Evolutionary conservation across 208 protist species (phyloP).

Genomic region (Trypanosomatidae sp.): DNA sequence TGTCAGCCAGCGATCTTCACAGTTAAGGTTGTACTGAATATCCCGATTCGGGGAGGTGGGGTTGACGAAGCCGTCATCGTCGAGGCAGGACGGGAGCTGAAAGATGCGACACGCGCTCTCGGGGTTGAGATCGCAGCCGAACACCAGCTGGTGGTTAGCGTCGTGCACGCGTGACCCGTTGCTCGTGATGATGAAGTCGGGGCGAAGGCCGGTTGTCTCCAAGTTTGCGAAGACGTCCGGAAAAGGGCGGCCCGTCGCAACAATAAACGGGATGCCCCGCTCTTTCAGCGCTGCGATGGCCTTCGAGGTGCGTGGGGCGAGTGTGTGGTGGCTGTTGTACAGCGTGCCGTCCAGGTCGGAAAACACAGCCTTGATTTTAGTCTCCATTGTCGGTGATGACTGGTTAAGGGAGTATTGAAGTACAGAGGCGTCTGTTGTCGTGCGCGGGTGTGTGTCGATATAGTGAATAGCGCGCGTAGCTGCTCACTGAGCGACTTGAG

Average conservation of each 20-base stretch:
- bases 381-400: too few species aligned
- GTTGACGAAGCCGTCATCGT: too few species aligned
- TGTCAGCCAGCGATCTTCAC: conserved; percentile 54
- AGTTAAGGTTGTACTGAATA: conserved; percentile 54
- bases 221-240: conserved; percentile 27
- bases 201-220: conserved; percentile 15
- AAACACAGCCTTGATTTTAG: conserved; percentile 38
- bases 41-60: conserved; percentile 3
- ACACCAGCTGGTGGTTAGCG: conserved; percentile 25
- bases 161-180: conserved; percentile 51
- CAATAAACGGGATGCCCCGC: conserved; percentile 31
- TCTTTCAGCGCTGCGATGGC: conserved; percentile 25
- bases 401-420: too few species aligned
- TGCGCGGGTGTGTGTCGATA: too few species aligned
- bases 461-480: too few species aligned
- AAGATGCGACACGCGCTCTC: conserved; percentile 47
- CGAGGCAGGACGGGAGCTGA: conserved; percentile 26
- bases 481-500: too few species aligned
- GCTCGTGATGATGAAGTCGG: conserved; percentile 49
- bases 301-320: conserved; percentile 32
- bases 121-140: conserved; percentile 42
- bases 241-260: conserved; percentile 48
- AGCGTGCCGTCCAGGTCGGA: conserved; percentile 58
- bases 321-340: conserved; percentile 31
- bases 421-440: too few species aligned